A percentile compares a stretch with the other conserved stretches of the same genome.
These are phyloP conservation scores for Saraca asoca DNA, from an alignment of 331 rosid species.

Conservation along the genomic window DNA sequence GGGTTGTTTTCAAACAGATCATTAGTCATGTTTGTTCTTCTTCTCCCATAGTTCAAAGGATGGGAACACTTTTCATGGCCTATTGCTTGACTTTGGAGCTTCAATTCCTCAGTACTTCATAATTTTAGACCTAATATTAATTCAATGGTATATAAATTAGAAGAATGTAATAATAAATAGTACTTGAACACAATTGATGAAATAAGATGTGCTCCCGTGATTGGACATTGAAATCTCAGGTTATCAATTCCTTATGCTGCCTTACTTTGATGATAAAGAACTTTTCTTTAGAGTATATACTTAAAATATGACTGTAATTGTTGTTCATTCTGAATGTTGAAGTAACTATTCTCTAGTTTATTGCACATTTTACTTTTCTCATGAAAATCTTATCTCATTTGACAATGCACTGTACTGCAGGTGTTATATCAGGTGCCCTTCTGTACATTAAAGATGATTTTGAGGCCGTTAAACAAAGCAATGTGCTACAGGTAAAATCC, in stretches of 20 bases:
- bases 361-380: background rate
- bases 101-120: background rate
- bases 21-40: no score
- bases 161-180: background rate
- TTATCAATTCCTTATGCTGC: background rate
- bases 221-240: background rate
- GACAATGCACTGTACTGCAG: constrained; percentile 19
- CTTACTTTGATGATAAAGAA: background rate
- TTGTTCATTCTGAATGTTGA: background rate
- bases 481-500: constrained; percentile 40
- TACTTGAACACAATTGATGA: background rate
- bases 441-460: constrained; percentile 50
- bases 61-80: no score
- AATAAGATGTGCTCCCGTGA: background rate
- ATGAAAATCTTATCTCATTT: background rate
- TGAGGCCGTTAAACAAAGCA: constrained; percentile 24
- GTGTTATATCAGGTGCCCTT: constrained; percentile 57
- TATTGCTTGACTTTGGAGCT: no score
- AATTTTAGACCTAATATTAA: background rate
- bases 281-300: background rate
- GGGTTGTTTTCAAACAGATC: background rate
- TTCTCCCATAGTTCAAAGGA: background rate
- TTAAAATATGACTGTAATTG: background rate
- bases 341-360: background rate
- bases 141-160: background rate